These are phyloP conservation scores for Melanomma pulvis-pyrius DNA, from an alignment of 495 filamentous ascomycete species.

Conservation along the genomic window DNA sequence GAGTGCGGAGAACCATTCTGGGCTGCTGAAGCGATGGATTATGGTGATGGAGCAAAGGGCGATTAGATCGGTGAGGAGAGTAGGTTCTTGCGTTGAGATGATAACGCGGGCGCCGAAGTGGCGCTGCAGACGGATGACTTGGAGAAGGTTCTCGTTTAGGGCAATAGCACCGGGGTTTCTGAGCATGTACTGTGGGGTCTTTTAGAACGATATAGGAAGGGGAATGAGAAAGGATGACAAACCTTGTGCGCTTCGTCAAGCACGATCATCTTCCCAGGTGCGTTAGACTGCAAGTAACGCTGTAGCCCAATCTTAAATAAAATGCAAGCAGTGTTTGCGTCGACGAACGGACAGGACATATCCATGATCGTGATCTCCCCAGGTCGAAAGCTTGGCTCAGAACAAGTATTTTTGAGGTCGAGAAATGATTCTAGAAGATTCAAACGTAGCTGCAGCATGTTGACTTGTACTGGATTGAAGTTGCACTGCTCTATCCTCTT, in stretches of 20 bases:
- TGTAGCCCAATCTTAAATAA: constrained; percentile 66
- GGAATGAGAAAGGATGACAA: constrained; percentile 5
- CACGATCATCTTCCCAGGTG: constrained; percentile 56
- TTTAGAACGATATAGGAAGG: background rate
- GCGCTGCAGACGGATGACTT: constrained; percentile 68
- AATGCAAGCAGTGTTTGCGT: constrained; percentile 64
- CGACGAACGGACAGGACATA: constrained; percentile 71
- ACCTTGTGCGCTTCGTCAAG: constrained; percentile 65
- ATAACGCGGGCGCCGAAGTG: constrained; percentile 68
- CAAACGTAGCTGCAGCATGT: constrained; percentile 55
- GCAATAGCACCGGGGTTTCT: constrained; percentile 48
- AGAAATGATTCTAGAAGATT: constrained; percentile 53
- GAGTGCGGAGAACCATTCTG: constrained; percentile 67
- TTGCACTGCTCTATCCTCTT: constrained; percentile 60
- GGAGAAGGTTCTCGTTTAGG: constrained; percentile 67
- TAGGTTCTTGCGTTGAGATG: constrained; percentile 80
- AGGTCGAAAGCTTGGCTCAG: constrained; percentile 37
- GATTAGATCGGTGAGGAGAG: constrained; percentile 68
- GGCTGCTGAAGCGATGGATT: constrained; percentile 74
- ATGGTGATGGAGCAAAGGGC: constrained; percentile 72
- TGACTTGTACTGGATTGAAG: constrained; percentile 65
- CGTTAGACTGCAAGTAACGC: constrained; percentile 15
- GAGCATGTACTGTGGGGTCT: constrained; percentile 55
- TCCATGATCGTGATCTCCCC: constrained; percentile 73
- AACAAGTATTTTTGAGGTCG: constrained; percentile 49